Evolutionary conservation across 176 grass and related monocot genomes (phyloP).

Genomic region (Microstegium vimineum): DNA sequence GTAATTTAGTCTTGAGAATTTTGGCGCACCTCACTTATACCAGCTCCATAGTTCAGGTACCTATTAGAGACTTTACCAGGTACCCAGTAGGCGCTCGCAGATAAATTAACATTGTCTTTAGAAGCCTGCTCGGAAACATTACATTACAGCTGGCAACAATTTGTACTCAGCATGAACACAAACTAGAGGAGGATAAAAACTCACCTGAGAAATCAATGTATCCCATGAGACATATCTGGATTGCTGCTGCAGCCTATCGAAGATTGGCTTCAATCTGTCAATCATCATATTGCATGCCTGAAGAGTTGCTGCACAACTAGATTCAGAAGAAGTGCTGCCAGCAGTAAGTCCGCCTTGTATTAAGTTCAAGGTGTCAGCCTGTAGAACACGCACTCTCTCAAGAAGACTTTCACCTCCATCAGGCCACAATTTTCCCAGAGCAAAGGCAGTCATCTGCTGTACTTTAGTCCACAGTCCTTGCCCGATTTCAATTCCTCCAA

Average conservation of each 20-base stretch:
- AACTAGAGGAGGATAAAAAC: neutral
- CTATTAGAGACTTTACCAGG: slow-evolving; percentile 20
- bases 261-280: slow-evolving; percentile 52
- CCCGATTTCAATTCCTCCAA: slow-evolving; percentile 71
- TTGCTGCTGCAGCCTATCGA: slow-evolving; percentile 39
- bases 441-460: slow-evolving; percentile 59
- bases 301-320: slow-evolving; percentile 62
- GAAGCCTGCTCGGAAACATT: slow-evolving; percentile 30
- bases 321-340: slow-evolving; percentile 61
- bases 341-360: slow-evolving; percentile 57
- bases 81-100: slow-evolving; percentile 55
- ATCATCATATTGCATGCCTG: slow-evolving; percentile 52
- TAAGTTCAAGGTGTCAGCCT: slow-evolving; percentile 67
- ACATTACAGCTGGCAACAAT: neutral
- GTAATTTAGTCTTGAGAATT: neutral
- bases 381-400: slow-evolving; percentile 54
- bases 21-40: slow-evolving; percentile 41
- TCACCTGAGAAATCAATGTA: slow-evolving; percentile 50
- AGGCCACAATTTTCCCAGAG: slow-evolving; percentile 49
- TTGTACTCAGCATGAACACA: neutral
- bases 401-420: slow-evolving; percentile 51
- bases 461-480: slow-evolving; percentile 89
- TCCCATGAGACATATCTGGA: slow-evolving; percentile 49
- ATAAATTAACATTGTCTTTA: slow-evolving; percentile 46
- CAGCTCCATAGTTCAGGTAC: slow-evolving; percentile 74